These are phyloP conservation scores for Linnemannia exigua DNA, from an alignment of 192 early-diverging fungal genomes.

Conservation along the genomic window DNA sequence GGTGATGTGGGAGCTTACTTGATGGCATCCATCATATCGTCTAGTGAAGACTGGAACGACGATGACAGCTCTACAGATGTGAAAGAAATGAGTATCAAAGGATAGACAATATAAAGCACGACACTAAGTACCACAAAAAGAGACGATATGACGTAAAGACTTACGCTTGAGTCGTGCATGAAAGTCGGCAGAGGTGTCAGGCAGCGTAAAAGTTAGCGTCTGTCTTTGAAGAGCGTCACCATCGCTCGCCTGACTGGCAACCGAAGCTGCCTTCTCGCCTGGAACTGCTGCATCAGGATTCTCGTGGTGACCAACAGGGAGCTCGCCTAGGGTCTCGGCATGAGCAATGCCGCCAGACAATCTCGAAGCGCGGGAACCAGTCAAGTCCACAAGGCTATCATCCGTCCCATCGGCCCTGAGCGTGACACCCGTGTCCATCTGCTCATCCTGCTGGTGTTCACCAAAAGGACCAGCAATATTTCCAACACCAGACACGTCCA, in stretches of 20 bases:
- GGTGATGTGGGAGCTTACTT: not conserved
- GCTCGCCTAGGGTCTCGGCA: not conserved
- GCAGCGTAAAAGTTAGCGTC: not conserved
- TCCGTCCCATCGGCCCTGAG: not conserved
- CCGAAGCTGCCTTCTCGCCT: not conserved
- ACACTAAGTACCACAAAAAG: not conserved
- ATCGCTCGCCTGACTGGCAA: not conserved
- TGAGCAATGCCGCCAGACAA: not conserved
- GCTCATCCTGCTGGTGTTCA: not conserved
- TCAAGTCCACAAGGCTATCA: not conserved
- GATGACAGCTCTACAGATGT: not conserved
- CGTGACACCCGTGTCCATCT: not conserved
- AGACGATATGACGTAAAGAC: not conserved
- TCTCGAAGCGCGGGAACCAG: too few species aligned
- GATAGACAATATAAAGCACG: not conserved
- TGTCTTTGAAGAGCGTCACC: not conserved
- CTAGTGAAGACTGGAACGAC: not conserved
- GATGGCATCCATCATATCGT: conserved; percentile 23
- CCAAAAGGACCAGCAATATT: not conserved
- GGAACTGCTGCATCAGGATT: not conserved
- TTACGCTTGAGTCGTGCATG: conserved; percentile 3
- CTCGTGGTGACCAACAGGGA: not conserved
- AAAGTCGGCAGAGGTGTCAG: not conserved
- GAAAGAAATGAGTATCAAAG: not conserved
- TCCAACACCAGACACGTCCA: not conserved